Conservation (phyloP, 768 basidiomycete genomes). For the Kwoniella sp. region DNA sequence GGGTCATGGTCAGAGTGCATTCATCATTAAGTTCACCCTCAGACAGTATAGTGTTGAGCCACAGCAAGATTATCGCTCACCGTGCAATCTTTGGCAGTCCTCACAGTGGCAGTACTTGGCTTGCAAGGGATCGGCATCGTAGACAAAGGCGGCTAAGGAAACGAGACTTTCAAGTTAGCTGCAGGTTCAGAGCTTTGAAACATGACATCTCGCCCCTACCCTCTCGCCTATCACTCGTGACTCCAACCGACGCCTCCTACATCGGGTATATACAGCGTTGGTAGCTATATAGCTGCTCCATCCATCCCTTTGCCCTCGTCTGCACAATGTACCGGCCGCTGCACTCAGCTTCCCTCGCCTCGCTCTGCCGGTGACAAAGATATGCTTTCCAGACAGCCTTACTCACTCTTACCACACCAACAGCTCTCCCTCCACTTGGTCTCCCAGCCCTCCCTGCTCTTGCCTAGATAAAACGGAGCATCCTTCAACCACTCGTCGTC, state of each 20-base stretch:
- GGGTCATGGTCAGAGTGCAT: too few relatives aligned
- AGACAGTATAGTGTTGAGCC: too few relatives aligned
- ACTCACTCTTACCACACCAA: constrained; percentile 50
- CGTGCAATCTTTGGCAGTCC: constrained; percentile 48
- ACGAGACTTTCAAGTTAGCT: neutral
- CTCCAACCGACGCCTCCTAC: too few relatives aligned
- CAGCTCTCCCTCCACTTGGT: constrained; percentile 45
- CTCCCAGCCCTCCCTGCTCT: constrained; percentile 37
- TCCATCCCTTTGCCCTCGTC: too few relatives aligned
- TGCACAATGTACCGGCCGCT: neutral
- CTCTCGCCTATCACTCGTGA: too few relatives aligned
- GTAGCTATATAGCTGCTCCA: too few relatives aligned
- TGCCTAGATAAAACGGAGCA: constrained; percentile 33
- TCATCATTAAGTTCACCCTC: too few relatives aligned
- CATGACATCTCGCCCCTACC: neutral
- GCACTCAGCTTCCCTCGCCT: neutral
- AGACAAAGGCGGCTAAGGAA: constrained; percentile 37
- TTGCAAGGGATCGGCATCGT: constrained; percentile 29
- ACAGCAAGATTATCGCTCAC: too few relatives aligned
- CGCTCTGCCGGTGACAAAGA: too few relatives aligned
- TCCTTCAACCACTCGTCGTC: constrained; percentile 42
- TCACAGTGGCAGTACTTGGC: constrained; percentile 49
- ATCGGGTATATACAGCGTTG: too few relatives aligned
- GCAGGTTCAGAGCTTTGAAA: neutral
- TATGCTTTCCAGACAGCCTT: too few relatives aligned